Conservation (phyloP, 1,139 yeast species). For the Blastobotrys ciferrii region DNA sequence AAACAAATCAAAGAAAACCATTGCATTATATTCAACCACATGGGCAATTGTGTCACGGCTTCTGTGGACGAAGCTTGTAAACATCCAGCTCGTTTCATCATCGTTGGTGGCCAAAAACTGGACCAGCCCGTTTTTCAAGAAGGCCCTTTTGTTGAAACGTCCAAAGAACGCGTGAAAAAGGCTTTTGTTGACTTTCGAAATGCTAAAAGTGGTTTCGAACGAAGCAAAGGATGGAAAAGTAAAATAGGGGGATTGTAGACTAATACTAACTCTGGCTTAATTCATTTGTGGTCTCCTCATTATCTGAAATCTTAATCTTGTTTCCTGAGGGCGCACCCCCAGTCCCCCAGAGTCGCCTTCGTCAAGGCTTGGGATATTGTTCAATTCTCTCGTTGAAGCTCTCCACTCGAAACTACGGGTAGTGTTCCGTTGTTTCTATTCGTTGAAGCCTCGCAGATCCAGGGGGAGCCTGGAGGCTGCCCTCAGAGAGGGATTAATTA, state of each 20-base stretch:
- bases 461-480: too few relatives aligned
- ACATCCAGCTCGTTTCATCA: constrained; percentile 64
- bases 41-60: constrained; percentile 30
- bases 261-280: too few relatives aligned
- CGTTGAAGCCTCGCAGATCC: too few relatives aligned
- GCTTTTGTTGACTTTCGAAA: constrained; percentile 71
- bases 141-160: constrained; percentile 84
- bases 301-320: too few relatives aligned
- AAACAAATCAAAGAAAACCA: constrained; percentile 45
- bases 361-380: too few relatives aligned
- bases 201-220: constrained; percentile 72
- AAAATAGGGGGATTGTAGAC: constrained; percentile 57
- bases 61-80: constrained; percentile 39
- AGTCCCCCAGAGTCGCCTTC: too few relatives aligned
- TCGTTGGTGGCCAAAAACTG: constrained; percentile 74
- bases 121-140: constrained; percentile 81
- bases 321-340: too few relatives aligned
- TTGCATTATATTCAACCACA: constrained; percentile 44
- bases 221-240: constrained; percentile 64
- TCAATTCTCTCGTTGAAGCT: too few relatives aligned
- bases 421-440: too few relatives aligned
- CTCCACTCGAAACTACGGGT: too few relatives aligned
- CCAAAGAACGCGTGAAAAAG: constrained; percentile 58
- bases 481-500: too few relatives aligned
- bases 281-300: too few relatives aligned